Evolutionary conservation across 1,139 yeast genomes (phyloP).

Genomic region (Taiozyma sp.): DNA sequence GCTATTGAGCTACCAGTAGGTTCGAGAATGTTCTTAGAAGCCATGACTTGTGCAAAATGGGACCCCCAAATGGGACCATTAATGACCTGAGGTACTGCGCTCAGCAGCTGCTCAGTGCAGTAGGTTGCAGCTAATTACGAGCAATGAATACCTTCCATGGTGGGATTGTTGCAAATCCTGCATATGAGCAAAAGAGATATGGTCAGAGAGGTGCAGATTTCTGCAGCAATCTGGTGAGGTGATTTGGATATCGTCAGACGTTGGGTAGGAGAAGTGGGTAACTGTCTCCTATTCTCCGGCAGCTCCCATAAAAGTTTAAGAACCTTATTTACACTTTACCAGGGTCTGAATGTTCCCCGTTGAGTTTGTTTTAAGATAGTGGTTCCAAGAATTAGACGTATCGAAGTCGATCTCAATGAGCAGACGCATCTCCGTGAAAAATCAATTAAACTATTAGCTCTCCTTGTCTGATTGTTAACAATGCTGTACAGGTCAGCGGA

Average conservation of each 20-base stretch:
- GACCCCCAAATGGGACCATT: background rate
- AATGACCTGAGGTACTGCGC: background rate
- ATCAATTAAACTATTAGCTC: no score
- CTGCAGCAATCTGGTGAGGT: background rate
- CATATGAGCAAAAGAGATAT: background rate
- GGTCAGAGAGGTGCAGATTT: background rate
- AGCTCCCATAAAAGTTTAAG: background rate
- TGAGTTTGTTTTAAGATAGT: no score
- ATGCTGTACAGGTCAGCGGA: no score
- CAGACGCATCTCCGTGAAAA: no score
- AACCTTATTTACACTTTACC: background rate
- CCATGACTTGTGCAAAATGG: no score
- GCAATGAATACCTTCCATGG: background rate
- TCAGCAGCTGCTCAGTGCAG: background rate
- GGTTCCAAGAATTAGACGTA: no score
- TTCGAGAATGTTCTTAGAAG: background rate
- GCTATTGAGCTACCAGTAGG: background rate
- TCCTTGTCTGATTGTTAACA: no score
- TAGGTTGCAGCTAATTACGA: background rate
- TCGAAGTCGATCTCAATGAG: no score
- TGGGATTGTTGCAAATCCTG: background rate
- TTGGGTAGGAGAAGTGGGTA: background rate
- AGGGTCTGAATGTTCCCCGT: background rate
- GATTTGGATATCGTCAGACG: background rate
- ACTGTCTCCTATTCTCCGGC: background rate